These are phyloP conservation scores for Ganoderma multipileum DNA, from an alignment of 1,284 basidiomycete genomes.

Conservation along the genomic window DNA sequence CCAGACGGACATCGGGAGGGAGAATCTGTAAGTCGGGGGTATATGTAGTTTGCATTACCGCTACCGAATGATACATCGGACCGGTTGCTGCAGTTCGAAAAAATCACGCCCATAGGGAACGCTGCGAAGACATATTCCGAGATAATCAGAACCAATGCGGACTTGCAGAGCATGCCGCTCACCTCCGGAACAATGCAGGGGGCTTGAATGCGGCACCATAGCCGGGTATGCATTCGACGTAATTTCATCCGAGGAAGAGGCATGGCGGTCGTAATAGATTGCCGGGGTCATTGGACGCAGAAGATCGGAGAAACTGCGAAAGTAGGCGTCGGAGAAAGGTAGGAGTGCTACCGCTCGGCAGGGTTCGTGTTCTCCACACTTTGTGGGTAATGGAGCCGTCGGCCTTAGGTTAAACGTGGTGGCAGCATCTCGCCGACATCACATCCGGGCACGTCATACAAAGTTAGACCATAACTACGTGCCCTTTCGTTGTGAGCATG, in stretches of 20 bases:
- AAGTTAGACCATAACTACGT: no score
- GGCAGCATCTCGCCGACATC: no score
- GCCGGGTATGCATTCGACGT: no score
- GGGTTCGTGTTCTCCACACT: background rate
- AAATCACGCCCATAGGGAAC: background rate
- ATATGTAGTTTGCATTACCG: background rate
- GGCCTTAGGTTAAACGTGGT: no score
- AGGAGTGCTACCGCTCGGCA: background rate
- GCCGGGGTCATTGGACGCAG: background rate
- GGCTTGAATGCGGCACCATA: background rate
- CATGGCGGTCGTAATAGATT: background rate
- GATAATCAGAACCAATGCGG: no score
- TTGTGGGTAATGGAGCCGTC: no score
- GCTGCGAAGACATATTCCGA: background rate
- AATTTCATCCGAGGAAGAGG: slow-evolving; percentile 2
- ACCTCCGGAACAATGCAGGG: background rate
- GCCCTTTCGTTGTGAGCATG: no score
- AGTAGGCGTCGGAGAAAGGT: slow-evolving; percentile 17
- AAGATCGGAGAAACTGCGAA: slow-evolving; percentile 11
- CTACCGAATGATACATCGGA: no score
- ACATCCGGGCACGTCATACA: no score
- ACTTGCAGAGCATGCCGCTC: background rate
- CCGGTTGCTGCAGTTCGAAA: background rate
- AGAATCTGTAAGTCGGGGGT: no score
- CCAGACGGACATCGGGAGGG: background rate